Evolutionary conservation across 495 filamentous ascomycete genomes (phyloP).

Genomic region (Hypomontagnella monticulosa): DNA sequence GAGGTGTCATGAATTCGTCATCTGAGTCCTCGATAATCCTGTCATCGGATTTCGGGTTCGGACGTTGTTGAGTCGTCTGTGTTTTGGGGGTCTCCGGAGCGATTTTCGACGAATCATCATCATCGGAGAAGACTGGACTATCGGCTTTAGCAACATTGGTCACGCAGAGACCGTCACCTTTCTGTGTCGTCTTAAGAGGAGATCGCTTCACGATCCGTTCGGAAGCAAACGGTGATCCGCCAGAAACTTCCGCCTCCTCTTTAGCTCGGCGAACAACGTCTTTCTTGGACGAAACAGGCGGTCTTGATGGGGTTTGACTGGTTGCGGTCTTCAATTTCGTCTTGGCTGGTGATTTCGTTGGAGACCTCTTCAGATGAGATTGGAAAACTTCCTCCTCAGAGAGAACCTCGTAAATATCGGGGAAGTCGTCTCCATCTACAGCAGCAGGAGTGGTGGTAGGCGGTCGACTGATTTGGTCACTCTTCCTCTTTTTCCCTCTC

Average conservation of each 20-base stretch:
- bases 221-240: constrained; percentile 11
- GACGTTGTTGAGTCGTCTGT: constrained; percentile 2
- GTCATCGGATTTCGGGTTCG: constrained; percentile 24
- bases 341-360: constrained; percentile 43
- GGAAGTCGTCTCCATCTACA: constrained; percentile 48
- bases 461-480: constrained; percentile 67
- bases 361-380: constrained; percentile 34
- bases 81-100: constrained; percentile 23
- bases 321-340: constrained; percentile 41
- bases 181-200: constrained; percentile 29
- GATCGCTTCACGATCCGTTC: constrained; percentile 31
- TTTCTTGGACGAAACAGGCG: constrained; percentile 20
- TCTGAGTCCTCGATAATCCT: constrained; percentile 61
- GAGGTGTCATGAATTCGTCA: constrained; percentile 54
- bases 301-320: constrained; percentile 25
- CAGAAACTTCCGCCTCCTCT: constrained; percentile 10
- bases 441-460: constrained; percentile 30
- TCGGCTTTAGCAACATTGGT: neutral
- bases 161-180: constrained; percentile 4
- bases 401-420: constrained; percentile 53
- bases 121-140: neutral
- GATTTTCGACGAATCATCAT: constrained; percentile 15
- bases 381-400: constrained; percentile 40
- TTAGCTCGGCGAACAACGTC: constrained; percentile 10
- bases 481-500: constrained; percentile 77